These are phyloP conservation scores for Hypoxylon sp. DNA, from an alignment of 2,329 filamentous ascomycete genomes.

Conservation along the genomic window DNA sequence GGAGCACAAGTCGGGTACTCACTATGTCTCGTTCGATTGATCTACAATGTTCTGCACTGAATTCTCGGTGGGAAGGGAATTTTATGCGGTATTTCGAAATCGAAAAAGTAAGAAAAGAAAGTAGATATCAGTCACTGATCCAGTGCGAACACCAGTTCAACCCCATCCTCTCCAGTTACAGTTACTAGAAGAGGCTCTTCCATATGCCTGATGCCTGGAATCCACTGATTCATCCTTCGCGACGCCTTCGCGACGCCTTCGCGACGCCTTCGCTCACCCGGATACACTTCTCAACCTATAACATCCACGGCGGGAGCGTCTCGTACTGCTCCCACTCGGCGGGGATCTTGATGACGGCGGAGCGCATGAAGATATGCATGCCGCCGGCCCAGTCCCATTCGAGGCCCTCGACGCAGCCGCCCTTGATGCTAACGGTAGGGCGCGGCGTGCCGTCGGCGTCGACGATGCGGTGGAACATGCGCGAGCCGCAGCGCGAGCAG, in stretches of 20 bases:
- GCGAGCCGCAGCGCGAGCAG: slow-evolving; percentile 52
- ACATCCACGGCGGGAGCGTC: slow-evolving; percentile 32
- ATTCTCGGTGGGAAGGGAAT: no score
- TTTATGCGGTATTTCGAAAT: no score
- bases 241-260: no score
- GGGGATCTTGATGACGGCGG: slow-evolving; percentile 55
- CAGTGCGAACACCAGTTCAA: no score
- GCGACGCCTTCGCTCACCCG: neutral
- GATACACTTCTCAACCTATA: slow-evolving; percentile 1
- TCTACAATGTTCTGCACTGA: no score
- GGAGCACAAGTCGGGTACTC: neutral
- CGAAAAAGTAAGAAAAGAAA: no score
- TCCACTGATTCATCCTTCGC: no score
- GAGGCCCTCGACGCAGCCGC: slow-evolving; percentile 54
- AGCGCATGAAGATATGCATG: slow-evolving; percentile 56
- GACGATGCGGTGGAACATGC: slow-evolving; percentile 55
- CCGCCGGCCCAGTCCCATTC: slow-evolving; percentile 49
- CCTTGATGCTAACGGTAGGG: slow-evolving; percentile 55
- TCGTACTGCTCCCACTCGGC: slow-evolving; percentile 46
- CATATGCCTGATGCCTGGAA: no score
- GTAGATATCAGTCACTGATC: no score
- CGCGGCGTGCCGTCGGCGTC: slow-evolving; percentile 49
- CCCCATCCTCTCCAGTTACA: no score
- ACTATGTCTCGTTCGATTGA: neutral
- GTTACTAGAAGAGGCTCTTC: no score